Percentiles rank a stretch among this genome's conserved stretches.
These are phyloP conservation scores for Chamaecrista fasciculata DNA, from an alignment of 306 rosid genomes.

Conservation along the genomic window DNA sequence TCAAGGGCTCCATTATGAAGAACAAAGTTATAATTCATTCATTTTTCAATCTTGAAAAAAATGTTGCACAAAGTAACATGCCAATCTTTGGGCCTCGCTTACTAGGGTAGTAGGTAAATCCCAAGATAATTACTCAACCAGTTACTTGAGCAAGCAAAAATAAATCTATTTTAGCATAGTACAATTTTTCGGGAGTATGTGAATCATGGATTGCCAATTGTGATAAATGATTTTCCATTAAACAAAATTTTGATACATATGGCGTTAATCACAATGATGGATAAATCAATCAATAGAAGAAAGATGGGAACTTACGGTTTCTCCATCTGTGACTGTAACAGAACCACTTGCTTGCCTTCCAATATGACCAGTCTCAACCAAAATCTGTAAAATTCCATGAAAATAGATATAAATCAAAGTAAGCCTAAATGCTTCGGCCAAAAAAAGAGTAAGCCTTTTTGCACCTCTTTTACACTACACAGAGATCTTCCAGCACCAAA, in stretches of 20 bases:
- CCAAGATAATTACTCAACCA: background rate
- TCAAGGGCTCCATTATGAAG: background rate
- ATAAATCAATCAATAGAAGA: constrained; percentile 14
- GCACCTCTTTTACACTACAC: background rate
- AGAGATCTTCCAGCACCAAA: background rate
- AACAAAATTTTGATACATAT: constrained; percentile 16
- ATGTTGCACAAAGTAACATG: background rate
- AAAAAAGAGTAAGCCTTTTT: too few relatives aligned
- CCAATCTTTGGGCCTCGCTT: background rate
- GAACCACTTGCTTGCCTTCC: constrained; percentile 97
- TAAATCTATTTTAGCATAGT: background rate
- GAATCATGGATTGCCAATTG: background rate
- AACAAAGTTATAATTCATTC: background rate
- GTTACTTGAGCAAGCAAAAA: background rate
- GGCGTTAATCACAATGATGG: constrained; percentile 8
- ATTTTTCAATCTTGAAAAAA: constrained; percentile 15
- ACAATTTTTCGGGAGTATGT: background rate
- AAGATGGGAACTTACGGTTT: constrained; percentile 67
- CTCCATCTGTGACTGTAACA: constrained; percentile 94
- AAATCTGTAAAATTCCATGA: constrained; percentile 56
- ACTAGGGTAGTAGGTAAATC: background rate
- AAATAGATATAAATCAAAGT: constrained; percentile 16
- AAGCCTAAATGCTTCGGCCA: background rate
- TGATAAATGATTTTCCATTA: constrained; percentile 1
- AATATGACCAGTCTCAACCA: constrained; percentile 95